A percentile compares a stretch with the other conserved stretches of the same genome.
Conservation (phyloP, 2,329 filamentous ascomycete species). For the Aspergillus alliaceus region DNA sequence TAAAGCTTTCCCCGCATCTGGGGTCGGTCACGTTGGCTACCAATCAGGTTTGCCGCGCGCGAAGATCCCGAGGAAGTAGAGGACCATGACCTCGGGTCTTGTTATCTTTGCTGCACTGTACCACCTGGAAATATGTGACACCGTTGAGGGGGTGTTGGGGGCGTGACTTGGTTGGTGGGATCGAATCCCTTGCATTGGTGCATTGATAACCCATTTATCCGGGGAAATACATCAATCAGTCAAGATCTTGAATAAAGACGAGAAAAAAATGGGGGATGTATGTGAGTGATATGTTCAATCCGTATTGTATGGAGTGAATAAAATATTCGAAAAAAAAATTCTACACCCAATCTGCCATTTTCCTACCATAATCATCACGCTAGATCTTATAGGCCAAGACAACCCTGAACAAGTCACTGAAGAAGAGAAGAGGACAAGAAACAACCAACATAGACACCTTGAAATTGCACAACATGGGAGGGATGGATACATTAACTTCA, state of each 20-base stretch:
- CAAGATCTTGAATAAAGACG: too few species aligned
- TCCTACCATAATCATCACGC: background rate
- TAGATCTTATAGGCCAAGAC: background rate
- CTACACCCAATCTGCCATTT: background rate
- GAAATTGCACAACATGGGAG: background rate
- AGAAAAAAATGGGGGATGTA: background rate
- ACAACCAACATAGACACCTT: conserved; percentile 1
- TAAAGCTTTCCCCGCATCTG: background rate
- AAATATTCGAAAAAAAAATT: background rate
- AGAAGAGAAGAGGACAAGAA: conserved; percentile 9
- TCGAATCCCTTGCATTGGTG: background rate
- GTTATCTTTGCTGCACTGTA: too few species aligned
- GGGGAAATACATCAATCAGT: too few species aligned
- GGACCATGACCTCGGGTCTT: background rate
- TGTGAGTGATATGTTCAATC: background rate
- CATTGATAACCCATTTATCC: background rate
- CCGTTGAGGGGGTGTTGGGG: background rate
- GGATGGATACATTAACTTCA: conserved; percentile 11
- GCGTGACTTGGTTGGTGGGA: background rate
- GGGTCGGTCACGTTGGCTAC: background rate
- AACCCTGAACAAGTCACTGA: background rate
- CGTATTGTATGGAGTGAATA: background rate
- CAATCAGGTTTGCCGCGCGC: background rate
- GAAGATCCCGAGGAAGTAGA: background rate
- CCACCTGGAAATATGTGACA: background rate